Conservation (phyloP, 2,329 filamentous ascomycete species). For the Colletotrichum incanum region DNA sequence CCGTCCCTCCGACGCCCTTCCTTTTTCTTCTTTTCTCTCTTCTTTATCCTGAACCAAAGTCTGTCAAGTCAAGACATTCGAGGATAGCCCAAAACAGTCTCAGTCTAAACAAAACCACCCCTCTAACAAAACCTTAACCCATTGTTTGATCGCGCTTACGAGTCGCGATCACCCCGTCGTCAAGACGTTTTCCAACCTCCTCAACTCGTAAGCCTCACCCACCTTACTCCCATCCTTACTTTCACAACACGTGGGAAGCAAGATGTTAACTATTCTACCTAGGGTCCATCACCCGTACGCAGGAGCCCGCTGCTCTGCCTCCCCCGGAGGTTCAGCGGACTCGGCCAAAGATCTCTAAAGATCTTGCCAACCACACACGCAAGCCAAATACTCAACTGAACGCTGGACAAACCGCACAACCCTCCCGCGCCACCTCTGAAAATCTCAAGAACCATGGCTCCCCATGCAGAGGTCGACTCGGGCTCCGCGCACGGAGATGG, state of each 20-base stretch:
- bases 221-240: neutral
- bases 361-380: constrained; percentile 70
- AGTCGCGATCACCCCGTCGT: constrained; percentile 76
- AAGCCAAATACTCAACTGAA: constrained; percentile 48
- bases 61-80: neutral
- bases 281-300: constrained; percentile 97
- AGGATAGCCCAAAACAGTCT: constrained; percentile 19
- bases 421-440: constrained; percentile 38
- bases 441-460: constrained; percentile 78
- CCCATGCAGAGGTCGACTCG: constrained; percentile 81
- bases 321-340: constrained; percentile 86
- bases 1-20: neutral
- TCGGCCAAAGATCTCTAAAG: constrained; percentile 57
- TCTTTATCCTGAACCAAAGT: constrained; percentile 18
- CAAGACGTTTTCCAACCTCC: constrained; percentile 99
- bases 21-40: neutral
- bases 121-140: constrained; percentile 9
- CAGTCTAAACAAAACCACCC: neutral
- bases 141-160: constrained; percentile 67
- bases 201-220: constrained; percentile 84
- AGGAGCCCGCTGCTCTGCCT: constrained; percentile 93
- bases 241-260: constrained; percentile 31
- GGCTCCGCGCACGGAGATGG: constrained; percentile 76
- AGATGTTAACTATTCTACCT: constrained; percentile 48
- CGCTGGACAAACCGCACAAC: constrained; percentile 9